Conservation (phyloP, 192 early-diverging fungal species). For the Tieghemiomyces parasiticus region DNA sequence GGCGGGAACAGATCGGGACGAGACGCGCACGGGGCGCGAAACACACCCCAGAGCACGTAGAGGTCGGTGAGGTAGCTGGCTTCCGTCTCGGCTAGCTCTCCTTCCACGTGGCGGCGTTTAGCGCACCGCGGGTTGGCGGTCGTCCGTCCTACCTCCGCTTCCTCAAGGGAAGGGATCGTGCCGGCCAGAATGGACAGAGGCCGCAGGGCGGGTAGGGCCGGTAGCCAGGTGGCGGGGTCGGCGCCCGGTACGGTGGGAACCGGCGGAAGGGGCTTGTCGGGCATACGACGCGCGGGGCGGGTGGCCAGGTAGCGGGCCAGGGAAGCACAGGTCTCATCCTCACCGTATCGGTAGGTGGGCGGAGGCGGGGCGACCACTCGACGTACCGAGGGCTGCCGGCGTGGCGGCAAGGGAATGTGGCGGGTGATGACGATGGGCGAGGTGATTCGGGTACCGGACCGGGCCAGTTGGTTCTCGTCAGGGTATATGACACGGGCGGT, state of each 20-base stretch:
- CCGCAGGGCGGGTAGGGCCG: neutral
- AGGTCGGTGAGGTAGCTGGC: constrained; percentile 57
- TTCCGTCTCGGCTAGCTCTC: constrained; percentile 69
- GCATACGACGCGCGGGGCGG: neutral
- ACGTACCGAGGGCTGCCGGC: neutral
- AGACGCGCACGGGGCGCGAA: constrained; percentile 39
- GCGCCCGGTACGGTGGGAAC: neutral
- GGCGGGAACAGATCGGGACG: constrained; percentile 27
- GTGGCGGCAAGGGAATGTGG: neutral
- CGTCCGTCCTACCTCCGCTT: no score
- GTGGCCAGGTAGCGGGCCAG: neutral
- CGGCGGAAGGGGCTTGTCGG: neutral
- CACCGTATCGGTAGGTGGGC: neutral
- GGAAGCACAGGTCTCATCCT: neutral
- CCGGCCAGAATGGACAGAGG: constrained; percentile 3
- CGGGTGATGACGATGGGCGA: constrained; percentile 11
- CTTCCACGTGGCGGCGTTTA: constrained; percentile 56
- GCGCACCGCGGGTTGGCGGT: neutral
- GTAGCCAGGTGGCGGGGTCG: neutral
- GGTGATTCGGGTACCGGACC: constrained; percentile 9
- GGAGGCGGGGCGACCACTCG: neutral
- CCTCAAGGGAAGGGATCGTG: no score
- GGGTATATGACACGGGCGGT: no score
- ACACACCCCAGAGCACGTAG: constrained; percentile 49
- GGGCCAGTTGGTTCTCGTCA: no score